phyloP scores from a whole-genome alignment of 306 rosid genomes.

The Vigna unguiculata region DNA sequence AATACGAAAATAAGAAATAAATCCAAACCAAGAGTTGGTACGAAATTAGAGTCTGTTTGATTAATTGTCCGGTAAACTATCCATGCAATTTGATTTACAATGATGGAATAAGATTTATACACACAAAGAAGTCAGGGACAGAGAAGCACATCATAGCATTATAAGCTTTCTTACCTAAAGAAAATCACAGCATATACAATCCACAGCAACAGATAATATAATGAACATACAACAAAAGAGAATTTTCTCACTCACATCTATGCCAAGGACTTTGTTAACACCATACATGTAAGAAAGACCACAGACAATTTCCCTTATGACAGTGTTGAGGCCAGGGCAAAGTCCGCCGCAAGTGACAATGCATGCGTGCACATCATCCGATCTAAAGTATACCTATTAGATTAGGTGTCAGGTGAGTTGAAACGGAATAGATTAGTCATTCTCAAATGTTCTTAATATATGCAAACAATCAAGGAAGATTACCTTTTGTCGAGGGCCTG shows the following conservation, averaged over 20 bases:
- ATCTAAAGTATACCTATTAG: conserved; percentile 69
- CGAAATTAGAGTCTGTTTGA: neutral
- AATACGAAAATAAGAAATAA: conserved; percentile 2
- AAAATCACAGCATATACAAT: conserved; percentile 11
- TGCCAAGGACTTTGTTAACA: conserved; percentile 82
- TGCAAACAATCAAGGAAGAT: conserved; percentile 16
- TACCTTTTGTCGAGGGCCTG: conserved; percentile 95
- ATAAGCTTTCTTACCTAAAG: neutral
- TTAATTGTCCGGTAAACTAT: neutral
- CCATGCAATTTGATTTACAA: conserved; percentile 3
- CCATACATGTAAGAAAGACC: conserved; percentile 94
- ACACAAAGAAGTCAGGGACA: conserved; percentile 6
- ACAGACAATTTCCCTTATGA: conserved; percentile 92
- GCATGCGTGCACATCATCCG: conserved; percentile 88
- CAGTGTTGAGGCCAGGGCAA: conserved; percentile 99
- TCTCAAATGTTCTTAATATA: neutral
- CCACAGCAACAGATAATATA: conserved; percentile 27
- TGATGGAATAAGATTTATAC: neutral
- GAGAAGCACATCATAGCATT: conserved; percentile 27
- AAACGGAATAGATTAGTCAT: neutral
- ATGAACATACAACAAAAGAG: conserved; percentile 29
- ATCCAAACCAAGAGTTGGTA: neutral
- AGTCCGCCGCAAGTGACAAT: conserved; percentile 98
- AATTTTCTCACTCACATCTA: conserved; percentile 69
- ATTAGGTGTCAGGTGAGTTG: conserved; percentile 7